Conservation (phyloP, 2,329 filamentous ascomycete species). For the Neobulgaria alba region DNA sequence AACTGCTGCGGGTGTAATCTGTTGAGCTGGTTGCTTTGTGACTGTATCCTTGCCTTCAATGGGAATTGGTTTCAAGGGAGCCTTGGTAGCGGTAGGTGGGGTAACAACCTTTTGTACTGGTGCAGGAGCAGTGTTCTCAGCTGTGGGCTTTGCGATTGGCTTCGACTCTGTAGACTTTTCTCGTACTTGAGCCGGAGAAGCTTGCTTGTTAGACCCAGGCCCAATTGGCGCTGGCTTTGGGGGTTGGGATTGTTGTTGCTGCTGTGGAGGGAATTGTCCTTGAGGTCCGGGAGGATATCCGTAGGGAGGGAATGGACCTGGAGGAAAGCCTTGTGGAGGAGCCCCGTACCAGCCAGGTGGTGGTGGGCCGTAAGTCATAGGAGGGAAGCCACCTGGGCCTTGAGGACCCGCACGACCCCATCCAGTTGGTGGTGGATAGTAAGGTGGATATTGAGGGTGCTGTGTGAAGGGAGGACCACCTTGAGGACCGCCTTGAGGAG, state of each 20-base stretch:
- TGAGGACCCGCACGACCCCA: constrained; percentile 48
- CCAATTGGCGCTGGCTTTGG: constrained; percentile 42
- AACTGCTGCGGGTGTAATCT: constrained; percentile 6
- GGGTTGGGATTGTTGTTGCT: constrained; percentile 9
- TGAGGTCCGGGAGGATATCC: constrained; percentile 55
- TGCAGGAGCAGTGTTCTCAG: constrained; percentile 16
- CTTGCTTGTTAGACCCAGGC: constrained; percentile 41
- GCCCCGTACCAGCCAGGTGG: constrained; percentile 69
- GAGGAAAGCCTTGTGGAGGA: constrained; percentile 65
- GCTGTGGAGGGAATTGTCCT: constrained; percentile 46
- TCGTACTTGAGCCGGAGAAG: constrained; percentile 31
- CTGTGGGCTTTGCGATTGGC: constrained; percentile 36
- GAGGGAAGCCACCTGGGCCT: constrained; percentile 58
- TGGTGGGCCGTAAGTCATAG: constrained; percentile 67
- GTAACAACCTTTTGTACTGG: constrained; percentile 8
- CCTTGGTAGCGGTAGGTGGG: constrained; percentile 10
- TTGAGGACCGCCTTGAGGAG: constrained; percentile 13
- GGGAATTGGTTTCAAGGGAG: constrained; percentile 37
- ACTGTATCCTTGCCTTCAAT: constrained; percentile 31
- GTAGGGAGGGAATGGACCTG: constrained; percentile 42
- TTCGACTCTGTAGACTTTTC: constrained; percentile 45
- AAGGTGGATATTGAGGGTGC: constrained; percentile 33
- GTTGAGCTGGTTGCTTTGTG: constrained; percentile 9
- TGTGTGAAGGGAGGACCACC: constrained; percentile 30
- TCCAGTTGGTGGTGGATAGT: constrained; percentile 33